Conservation (phyloP, 768 basidiomycete species). For the Termitomyces sp. region DNA sequence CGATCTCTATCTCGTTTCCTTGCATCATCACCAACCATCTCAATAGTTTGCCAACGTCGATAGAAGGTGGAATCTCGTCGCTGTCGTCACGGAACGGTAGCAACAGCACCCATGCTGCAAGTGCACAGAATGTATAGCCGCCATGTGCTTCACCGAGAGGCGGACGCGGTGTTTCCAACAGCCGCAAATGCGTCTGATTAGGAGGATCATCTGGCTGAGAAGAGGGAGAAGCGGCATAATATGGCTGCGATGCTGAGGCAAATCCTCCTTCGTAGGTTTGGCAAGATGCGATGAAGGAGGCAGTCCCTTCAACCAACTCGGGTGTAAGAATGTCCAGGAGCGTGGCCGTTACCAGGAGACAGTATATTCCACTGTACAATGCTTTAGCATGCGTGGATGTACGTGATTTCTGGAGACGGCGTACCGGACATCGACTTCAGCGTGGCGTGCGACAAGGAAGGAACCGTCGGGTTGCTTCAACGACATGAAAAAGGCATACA, state of each 20-base stretch:
- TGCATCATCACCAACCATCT: slow-evolving; percentile 89
- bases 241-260: slow-evolving; percentile 71
- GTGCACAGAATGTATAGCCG: slow-evolving; percentile 93
- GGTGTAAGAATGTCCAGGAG: slow-evolving; percentile 87
- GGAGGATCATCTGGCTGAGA: not conserved
- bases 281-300: slow-evolving; percentile 80
- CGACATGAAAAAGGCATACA: slow-evolving; percentile 88
- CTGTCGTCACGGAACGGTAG: slow-evolving; percentile 42
- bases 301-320: slow-evolving; percentile 71
- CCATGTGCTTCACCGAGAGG: slow-evolving; percentile 95
- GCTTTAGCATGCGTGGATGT: not conserved
- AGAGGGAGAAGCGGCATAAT: slow-evolving; percentile 37
- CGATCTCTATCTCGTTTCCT: slow-evolving; percentile 74
- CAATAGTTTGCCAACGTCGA: slow-evolving; percentile 58
- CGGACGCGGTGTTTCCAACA: slow-evolving; percentile 44
- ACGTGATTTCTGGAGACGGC: slow-evolving; percentile 13
- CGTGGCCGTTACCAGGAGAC: slow-evolving; percentile 78
- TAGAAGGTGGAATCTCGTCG: slow-evolving; percentile 26
- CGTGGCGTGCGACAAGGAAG: slow-evolving; percentile 81
- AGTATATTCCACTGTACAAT: slow-evolving; percentile 79
- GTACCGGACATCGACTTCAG: slow-evolving; percentile 92
- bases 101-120: slow-evolving; percentile 80
- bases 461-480: slow-evolving; percentile 92
- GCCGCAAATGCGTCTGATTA: not conserved
- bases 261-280: slow-evolving; percentile 99